These are phyloP conservation scores for Fonsecaea nubica DNA, from an alignment of 2,329 filamentous ascomycete genomes.

Conservation along the genomic window DNA sequence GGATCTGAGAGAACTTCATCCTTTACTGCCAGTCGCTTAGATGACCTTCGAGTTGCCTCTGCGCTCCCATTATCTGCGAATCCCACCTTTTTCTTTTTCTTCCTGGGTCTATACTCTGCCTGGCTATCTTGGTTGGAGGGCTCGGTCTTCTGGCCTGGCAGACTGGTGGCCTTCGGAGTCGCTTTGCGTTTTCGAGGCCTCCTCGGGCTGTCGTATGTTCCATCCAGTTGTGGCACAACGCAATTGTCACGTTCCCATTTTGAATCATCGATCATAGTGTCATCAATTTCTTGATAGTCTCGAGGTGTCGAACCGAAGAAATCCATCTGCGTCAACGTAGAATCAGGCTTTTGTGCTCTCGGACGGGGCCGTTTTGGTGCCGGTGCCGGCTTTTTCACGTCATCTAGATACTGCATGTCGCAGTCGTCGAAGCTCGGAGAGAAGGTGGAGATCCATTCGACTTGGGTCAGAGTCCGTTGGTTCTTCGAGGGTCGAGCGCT, in stretches of 20 bases:
- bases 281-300: conserved; percentile 23
- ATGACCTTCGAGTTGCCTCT: conserved; percentile 21
- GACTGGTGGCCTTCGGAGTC: neutral
- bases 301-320: conserved; percentile 31
- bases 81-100: conserved; percentile 18
- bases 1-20: conserved; percentile 32
- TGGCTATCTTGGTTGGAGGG: conserved; percentile 24
- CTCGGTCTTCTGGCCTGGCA: conserved; percentile 16
- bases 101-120: conserved; percentile 29
- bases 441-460: conserved; percentile 32
- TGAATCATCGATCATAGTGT: conserved; percentile 14
- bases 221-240: conserved; percentile 27
- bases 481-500: conserved; percentile 12
- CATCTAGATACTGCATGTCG: conserved; percentile 21
- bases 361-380: neutral
- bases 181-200: conserved; percentile 27
- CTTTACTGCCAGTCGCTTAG: conserved; percentile 30
- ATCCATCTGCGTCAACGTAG: conserved; percentile 41
- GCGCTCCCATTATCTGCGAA: conserved; percentile 5
- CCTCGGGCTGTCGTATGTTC: conserved; percentile 32
- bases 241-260: neutral
- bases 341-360: conserved; percentile 31
- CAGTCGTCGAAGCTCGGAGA: conserved; percentile 20
- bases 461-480: conserved; percentile 40
- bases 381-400: neutral